Evolutionary conservation across 164 flowering plant species (phyloP).

Genomic region (Vitis rotundifolia): DNA sequence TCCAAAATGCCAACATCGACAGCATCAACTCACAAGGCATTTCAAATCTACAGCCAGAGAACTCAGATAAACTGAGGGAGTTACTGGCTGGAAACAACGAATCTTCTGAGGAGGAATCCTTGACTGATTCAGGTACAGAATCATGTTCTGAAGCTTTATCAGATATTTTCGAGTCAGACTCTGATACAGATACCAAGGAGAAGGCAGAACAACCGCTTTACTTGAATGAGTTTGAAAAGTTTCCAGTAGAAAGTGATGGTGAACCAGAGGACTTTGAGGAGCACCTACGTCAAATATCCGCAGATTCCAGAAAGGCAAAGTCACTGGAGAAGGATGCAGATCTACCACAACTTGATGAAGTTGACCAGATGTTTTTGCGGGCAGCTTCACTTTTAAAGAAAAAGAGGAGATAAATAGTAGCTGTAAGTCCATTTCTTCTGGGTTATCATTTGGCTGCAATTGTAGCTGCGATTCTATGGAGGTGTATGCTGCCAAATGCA

Average conservation of each 20-base stretch:
- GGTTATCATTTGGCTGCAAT: too few relatives aligned
- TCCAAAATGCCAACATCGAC: slow-evolving; percentile 13
- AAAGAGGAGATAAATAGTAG: slow-evolving; percentile 34
- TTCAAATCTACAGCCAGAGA: slow-evolving; percentile 21
- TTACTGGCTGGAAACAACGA: slow-evolving; percentile 26
- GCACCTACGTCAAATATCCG: slow-evolving; percentile 61
- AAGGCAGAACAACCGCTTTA: slow-evolving; percentile 53
- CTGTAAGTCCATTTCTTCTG: too few relatives aligned
- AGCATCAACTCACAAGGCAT: slow-evolving; percentile 1
- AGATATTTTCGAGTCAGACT: slow-evolving; percentile 88
- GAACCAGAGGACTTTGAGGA: slow-evolving; percentile 70
- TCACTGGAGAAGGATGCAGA: slow-evolving; percentile 25
- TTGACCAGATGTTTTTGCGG: slow-evolving; percentile 67
- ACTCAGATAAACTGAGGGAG: slow-evolving; percentile 37
- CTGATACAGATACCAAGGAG: slow-evolving; percentile 48
- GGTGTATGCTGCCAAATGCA: too few relatives aligned
- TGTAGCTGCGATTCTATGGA: too few relatives aligned
- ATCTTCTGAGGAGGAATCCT: slow-evolving; percentile 29
- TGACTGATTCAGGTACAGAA: slow-evolving; percentile 28
- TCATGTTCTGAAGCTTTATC: slow-evolving; percentile 82
- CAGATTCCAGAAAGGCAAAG: slow-evolving; percentile 34
- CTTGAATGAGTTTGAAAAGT: slow-evolving; percentile 68
- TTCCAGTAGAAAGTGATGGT: slow-evolving; percentile 39
- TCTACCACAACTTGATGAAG: slow-evolving; percentile 70
- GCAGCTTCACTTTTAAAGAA: slow-evolving; percentile 77